These are phyloP conservation scores for Leptographium galeiforme DNA, from an alignment of 2,329 filamentous ascomycete species.

Conservation along the genomic window DNA sequence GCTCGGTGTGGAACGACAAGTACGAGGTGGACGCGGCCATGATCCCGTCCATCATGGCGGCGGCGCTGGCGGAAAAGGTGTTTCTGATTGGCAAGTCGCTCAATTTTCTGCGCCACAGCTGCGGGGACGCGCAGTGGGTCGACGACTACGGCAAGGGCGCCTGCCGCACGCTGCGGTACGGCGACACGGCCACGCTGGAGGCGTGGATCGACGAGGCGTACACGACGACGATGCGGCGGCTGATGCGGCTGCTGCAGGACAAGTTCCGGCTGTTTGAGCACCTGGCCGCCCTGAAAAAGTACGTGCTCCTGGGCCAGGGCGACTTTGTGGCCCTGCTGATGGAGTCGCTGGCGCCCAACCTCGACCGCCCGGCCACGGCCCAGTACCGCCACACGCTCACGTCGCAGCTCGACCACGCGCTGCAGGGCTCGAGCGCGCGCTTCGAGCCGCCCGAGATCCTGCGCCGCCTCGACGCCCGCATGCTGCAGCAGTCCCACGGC, in stretches of 20 bases:
- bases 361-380: slow-evolving; percentile 89
- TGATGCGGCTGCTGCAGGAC: slow-evolving; percentile 84
- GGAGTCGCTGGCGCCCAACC: slow-evolving; percentile 85
- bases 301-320: slow-evolving; percentile 84
- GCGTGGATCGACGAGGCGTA: slow-evolving; percentile 94
- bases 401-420: slow-evolving; percentile 94
- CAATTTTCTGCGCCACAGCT: slow-evolving; percentile 95
- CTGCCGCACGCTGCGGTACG: slow-evolving; percentile 83
- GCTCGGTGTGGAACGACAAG: slow-evolving; percentile 96
- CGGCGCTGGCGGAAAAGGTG: slow-evolving; percentile 89
- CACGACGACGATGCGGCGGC: slow-evolving; percentile 90
- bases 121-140: slow-evolving; percentile 87
- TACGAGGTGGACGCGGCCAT: slow-evolving; percentile 75
- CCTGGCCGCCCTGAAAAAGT: slow-evolving; percentile 81
- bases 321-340: slow-evolving; percentile 96
- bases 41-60: slow-evolving; percentile 85
- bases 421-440: slow-evolving; percentile 92
- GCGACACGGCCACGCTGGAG: slow-evolving; percentile 83
- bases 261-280: slow-evolving; percentile 95
- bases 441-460: slow-evolving; percentile 89
- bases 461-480: slow-evolving; percentile 84
- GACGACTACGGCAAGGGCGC: slow-evolving; percentile 87
- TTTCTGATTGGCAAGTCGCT: slow-evolving; percentile 96
- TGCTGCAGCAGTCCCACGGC: slow-evolving; percentile 90
- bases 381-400: slow-evolving; percentile 95